Conservation (phyloP, 176 grass and related monocot genomes). For the Oryza glaberrima region DNA sequence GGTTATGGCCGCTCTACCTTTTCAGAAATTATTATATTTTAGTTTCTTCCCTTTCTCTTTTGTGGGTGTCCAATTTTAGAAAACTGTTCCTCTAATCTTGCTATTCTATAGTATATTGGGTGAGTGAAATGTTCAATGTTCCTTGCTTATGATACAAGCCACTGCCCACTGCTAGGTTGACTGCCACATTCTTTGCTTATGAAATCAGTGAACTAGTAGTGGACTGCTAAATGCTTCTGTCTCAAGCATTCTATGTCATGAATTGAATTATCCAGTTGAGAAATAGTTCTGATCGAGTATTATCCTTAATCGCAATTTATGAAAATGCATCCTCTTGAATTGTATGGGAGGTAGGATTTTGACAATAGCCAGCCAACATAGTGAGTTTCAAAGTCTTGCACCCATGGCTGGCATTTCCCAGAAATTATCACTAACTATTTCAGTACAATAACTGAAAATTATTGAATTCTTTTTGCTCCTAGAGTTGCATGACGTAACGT, state of each 20-base stretch:
- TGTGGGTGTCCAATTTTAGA: constrained; percentile 14
- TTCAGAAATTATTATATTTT: neutral
- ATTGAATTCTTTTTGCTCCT: neutral
- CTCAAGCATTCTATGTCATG: neutral
- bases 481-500: neutral
- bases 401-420: neutral
- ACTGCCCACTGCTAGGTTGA: constrained; percentile 28
- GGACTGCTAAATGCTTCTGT: neutral
- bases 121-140: constrained; percentile 35
- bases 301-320: neutral
- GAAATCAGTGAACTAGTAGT: constrained; percentile 13
- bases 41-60: neutral
- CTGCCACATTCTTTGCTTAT: constrained; percentile 33
- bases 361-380: neutral
- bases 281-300: neutral
- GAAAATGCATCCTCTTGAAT: constrained; percentile 17
- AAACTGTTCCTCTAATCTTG: neutral
- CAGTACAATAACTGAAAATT: constrained; percentile 14
- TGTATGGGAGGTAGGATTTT: constrained; percentile 16
- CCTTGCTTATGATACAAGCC: constrained; percentile 37
- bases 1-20: neutral
- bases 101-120: constrained; percentile 27
- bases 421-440: neutral
- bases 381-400: neutral
- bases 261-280: neutral